These are phyloP conservation scores for Candida broadrunensis DNA, from an alignment of 805 yeast genomes.

Conservation along the genomic window DNA sequence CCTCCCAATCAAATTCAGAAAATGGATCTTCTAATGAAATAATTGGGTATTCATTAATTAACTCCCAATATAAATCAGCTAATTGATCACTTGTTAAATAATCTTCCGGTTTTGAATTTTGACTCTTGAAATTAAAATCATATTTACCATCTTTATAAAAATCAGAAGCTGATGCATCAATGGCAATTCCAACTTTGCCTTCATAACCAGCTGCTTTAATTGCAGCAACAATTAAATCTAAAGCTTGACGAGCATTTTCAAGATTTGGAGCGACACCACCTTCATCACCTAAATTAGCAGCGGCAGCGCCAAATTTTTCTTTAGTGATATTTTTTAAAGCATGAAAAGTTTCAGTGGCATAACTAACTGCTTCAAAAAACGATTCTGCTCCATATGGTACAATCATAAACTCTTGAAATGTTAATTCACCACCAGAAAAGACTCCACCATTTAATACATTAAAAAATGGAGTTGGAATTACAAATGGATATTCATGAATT, in stretches of 20 bases:
- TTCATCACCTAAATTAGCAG: slow-evolving; percentile 99
- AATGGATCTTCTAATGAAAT: slow-evolving; percentile 98
- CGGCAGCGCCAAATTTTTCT: slow-evolving; percentile 94
- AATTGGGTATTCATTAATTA: slow-evolving; percentile 91
- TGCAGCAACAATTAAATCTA: slow-evolving; percentile 88
- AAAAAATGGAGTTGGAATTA: slow-evolving; percentile 98
- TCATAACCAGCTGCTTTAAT: slow-evolving; percentile 94
- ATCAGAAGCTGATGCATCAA: slow-evolving; percentile 97
- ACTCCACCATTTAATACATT: slow-evolving; percentile 99
- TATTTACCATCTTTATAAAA: slow-evolving; percentile 92
- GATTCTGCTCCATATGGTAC: slow-evolving; percentile 89
- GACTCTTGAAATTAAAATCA: slow-evolving; percentile 98
- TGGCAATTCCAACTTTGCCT: slow-evolving; percentile 87
- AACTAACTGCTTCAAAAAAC: slow-evolving; percentile 94
- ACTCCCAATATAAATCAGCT: slow-evolving; percentile 76
- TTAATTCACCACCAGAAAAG: slow-evolving; percentile 99
- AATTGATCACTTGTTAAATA: slow-evolving; percentile 88
- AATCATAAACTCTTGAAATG: slow-evolving; percentile 99
- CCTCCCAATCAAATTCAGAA: slow-evolving; percentile 99
- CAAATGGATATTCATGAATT: slow-evolving; percentile 74
- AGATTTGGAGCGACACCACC: slow-evolving; percentile 99
- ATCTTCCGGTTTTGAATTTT: slow-evolving; percentile 83
- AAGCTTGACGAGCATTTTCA: slow-evolving; percentile 92
- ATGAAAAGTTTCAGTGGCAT: slow-evolving; percentile 98
- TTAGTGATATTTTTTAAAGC: slow-evolving; percentile 87